Evolutionary conservation across 306 rosid genomes (phyloP), one percentile per base, ranked within the genome.

Genomic region (Abrus pulchellus): DNA sequence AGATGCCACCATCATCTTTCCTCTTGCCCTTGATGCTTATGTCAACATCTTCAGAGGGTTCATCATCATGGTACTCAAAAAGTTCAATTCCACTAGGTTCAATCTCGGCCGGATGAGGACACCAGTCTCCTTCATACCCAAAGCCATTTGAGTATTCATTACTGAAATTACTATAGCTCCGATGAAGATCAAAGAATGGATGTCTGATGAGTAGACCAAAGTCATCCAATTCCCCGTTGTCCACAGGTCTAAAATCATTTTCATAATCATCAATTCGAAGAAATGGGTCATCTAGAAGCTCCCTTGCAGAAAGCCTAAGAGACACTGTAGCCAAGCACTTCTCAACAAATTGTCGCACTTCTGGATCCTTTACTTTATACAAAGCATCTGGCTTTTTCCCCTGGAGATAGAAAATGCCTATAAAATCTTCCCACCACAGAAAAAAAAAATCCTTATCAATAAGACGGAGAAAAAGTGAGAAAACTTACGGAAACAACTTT

Each of bases 321-420:
- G 98, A 83, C 27, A 89, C 97, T 3, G 94, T 92, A 44, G 92
- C 98, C 93, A 95, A 88, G 86, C 99, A 95, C 82, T 95, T 95
- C 85, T 95, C 99, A 28, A 95, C 92, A 59, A 95, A 95, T 76
- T 86, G 81, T 2, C 93, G 85, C 83, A 95, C 97, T 81, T 90
- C 94, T 1, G 89, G 99, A 89, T 93, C 97, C 81, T 91, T 86
- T n/a, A 95, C 94, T 91, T 87, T 91, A 85, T 86, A 91, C 78
- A 95, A 87, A 76, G 98, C 94, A 65, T 86, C 96, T 61, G 99
- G 99, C 33, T 83, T 95, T 87, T 89, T 88, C 0, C 99, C 99
- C 99, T 95, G 81, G 71, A 82, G 62, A 78, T 47, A 66, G 47
- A 83, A 56, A 81, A 83, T 61, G 82, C 60, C 63, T 85, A 72